Evolutionary conservation across 129 eudicot species (phyloP).

Genomic region (Daucus carota): DNA sequence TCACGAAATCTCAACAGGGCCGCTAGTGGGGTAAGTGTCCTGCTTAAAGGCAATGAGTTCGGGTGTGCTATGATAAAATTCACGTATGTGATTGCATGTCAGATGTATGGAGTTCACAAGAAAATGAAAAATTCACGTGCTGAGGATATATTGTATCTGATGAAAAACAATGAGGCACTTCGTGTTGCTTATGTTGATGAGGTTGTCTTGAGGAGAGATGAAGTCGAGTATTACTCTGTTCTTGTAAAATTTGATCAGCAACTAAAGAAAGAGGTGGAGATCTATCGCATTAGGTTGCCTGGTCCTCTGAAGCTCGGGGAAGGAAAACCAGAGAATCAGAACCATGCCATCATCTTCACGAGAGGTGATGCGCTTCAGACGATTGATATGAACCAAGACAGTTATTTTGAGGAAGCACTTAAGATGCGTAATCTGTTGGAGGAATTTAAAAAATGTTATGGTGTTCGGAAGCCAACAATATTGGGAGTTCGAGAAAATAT

Average conservation of each 20-base stretch:
- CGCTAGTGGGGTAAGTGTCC: conserved; percentile 36
- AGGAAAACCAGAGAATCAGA: conserved; percentile 96
- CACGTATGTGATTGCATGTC: conserved; percentile 85
- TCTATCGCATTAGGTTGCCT: conserved; percentile 69
- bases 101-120: conserved; percentile 78
- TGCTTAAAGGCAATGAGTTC: conserved; percentile 60
- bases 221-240: conserved; percentile 68
- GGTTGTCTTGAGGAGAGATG: conserved; percentile 51
- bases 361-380: conserved; percentile 94
- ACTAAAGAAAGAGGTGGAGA: conserved; percentile 61
- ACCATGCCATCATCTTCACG: conserved; percentile 85
- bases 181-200: conserved; percentile 96
- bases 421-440: conserved; percentile 86
- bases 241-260: conserved; percentile 73
- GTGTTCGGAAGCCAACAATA: conserved; percentile 80
- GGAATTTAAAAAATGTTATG: conserved; percentile 54
- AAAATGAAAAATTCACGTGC: conserved; percentile 57
- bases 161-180: conserved; percentile 83
- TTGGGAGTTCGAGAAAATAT: conserved; percentile 90
- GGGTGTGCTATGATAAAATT: conserved; percentile 73
- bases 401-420: conserved; percentile 80
- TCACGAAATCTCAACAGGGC: conserved; percentile 44
- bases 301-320: conserved; percentile 91
- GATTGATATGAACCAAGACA: conserved; percentile 92
- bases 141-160: conserved; percentile 65